A percentile compares a stretch with the other conserved stretches of the same genome.
phyloP scores from a whole-genome alignment of 2,329 filamentous ascomycete genomes.

The Alternaria infectoria region DNA sequence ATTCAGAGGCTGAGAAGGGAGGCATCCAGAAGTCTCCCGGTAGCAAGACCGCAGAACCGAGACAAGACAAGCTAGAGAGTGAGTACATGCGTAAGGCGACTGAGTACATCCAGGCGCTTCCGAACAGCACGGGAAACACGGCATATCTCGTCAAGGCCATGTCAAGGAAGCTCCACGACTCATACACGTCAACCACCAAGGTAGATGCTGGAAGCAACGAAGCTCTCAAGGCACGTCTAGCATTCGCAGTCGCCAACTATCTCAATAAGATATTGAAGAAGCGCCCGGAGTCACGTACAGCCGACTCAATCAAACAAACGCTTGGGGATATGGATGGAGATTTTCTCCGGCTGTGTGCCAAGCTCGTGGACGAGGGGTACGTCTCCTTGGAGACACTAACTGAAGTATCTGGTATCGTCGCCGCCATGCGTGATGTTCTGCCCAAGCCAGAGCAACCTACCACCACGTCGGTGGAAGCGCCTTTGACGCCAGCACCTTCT shows the following conservation, averaged over 20 bases:
- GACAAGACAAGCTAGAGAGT: constrained; percentile 14
- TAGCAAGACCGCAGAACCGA: background rate
- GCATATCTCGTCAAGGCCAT: constrained; percentile 22
- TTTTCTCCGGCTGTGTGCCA: constrained; percentile 30
- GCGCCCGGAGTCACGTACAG: constrained; percentile 6
- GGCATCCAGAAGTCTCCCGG: background rate
- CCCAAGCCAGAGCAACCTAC: constrained; percentile 16
- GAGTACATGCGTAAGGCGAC: constrained; percentile 26
- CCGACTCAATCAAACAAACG: constrained; percentile 17
- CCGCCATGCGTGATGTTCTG: constrained; percentile 23
- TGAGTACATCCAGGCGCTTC: constrained; percentile 22
- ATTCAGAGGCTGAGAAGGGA: background rate
- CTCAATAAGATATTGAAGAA: constrained; percentile 26
- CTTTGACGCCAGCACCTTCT: background rate
- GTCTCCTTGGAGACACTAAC: constrained; percentile 28
- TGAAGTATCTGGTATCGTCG: constrained; percentile 30
- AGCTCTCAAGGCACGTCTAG: constrained; percentile 22
- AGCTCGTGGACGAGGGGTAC: constrained; percentile 24
- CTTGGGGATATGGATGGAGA: constrained; percentile 26
- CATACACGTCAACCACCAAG: constrained; percentile 12
- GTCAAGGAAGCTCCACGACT: constrained; percentile 21
- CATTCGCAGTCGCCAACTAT: constrained; percentile 27
- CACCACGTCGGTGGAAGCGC: background rate
- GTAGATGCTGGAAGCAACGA: constrained; percentile 12
- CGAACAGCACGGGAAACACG: background rate